Conservation (phyloP, 2,329 filamentous ascomycete genomes). For the Diaporthe velutina region DNA sequence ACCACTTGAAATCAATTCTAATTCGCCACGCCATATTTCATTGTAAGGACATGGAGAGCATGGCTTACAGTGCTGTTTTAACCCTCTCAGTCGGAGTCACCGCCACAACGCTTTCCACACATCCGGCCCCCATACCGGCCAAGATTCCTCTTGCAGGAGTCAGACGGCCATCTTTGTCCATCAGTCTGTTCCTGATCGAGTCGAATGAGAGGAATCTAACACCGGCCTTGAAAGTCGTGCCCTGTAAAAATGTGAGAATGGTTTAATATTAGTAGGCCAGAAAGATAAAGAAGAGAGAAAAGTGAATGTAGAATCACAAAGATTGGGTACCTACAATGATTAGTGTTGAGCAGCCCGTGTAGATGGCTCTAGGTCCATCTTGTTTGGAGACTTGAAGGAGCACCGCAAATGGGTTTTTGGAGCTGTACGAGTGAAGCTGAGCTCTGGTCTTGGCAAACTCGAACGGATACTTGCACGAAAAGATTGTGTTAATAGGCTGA, state of each 20-base stretch:
- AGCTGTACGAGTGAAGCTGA: background rate
- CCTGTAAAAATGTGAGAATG: background rate
- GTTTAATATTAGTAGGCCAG: background rate
- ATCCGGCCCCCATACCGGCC: background rate
- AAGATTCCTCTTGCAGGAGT: conserved; percentile 55
- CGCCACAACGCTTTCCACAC: background rate
- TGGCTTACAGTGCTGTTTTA: conserved; percentile 2
- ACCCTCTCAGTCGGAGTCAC: background rate
- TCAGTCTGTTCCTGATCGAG: conserved; percentile 69
- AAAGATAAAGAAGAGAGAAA: too few species aligned
- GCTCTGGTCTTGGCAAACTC: conserved; percentile 10
- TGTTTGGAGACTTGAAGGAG: background rate
- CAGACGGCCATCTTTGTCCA: conserved; percentile 68
- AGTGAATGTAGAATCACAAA: too few species aligned
- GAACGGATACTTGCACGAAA: background rate
- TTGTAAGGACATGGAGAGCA: background rate
- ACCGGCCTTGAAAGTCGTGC: conserved; percentile 65
- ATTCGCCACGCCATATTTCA: background rate
- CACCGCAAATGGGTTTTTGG: background rate
- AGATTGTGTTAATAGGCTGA: background rate
- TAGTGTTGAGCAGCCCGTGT: background rate
- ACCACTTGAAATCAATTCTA: background rate
- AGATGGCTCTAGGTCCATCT: background rate
- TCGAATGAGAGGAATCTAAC: conserved; percentile 77
- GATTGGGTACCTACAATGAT: background rate